A percentile compares a stretch with the other conserved stretches of the same genome.
Conservation (phyloP, 2,329 filamentous ascomycete species). For the Trichoderma harzianum region DNA sequence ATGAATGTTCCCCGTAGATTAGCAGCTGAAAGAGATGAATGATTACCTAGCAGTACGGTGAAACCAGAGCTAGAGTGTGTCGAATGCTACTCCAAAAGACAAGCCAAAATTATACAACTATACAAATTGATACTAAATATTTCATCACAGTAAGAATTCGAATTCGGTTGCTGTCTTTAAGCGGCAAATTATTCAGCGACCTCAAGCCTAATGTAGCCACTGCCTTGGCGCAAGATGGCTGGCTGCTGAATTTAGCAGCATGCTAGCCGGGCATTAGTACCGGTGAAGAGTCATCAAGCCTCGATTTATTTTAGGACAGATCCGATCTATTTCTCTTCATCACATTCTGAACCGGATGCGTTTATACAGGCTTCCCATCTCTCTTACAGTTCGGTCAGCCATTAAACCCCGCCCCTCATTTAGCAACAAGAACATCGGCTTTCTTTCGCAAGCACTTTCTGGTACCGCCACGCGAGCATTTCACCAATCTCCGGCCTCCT, state of each 20-base stretch:
- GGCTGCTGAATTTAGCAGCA: not conserved
- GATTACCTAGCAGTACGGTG: not conserved
- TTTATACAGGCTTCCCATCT: not conserved
- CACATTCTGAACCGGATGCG: not conserved
- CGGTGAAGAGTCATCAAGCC: slow-evolving; percentile 4
- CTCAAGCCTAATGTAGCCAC: not conserved
- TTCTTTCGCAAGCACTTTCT: not conserved
- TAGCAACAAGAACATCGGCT: not conserved
- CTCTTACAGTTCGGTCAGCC: not conserved
- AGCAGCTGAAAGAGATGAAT: not conserved
- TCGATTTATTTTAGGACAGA: not conserved
- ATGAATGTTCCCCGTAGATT: not conserved
- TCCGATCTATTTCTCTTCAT: not conserved
- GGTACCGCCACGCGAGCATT: slow-evolving; percentile 16
- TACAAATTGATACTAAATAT: not conserved
- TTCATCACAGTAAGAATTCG: not conserved
- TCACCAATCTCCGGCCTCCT: not conserved
- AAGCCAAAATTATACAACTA: not conserved
- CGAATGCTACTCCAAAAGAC: not conserved
- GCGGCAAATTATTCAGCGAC: not conserved
- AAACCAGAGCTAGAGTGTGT: not conserved
- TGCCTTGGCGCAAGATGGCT: not conserved
- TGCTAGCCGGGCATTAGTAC: not conserved
- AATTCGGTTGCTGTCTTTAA: not conserved
- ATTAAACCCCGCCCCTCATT: not conserved